Percentiles rank a stretch among this genome's conserved stretches.
Evolutionary conservation across 2,329 filamentous ascomycete species (phyloP).

Genomic region (Cladosporium sp.): DNA sequence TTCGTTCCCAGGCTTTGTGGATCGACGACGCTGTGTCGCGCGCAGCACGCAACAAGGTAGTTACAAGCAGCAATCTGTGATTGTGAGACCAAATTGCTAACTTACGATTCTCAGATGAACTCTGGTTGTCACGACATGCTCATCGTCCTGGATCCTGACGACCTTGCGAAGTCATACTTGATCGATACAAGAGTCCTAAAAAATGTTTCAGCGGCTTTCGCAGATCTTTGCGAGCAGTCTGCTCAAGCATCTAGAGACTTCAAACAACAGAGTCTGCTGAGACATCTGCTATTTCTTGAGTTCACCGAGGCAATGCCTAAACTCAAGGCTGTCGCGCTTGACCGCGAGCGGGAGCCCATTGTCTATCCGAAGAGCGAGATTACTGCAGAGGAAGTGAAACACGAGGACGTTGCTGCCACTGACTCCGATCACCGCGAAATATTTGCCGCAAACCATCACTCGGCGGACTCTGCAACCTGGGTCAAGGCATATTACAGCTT

Average conservation of each 20-base stretch:
- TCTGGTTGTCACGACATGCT: not conserved
- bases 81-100: too few relatives aligned
- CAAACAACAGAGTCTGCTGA: not conserved
- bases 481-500: conserved; percentile 19
- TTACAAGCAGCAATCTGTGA: too few relatives aligned
- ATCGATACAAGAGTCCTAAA: not conserved
- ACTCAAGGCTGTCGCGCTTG: not conserved
- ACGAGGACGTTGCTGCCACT: not conserved
- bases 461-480: conserved; percentile 11
- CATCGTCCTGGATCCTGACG: conserved; percentile 6
- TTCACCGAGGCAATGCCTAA: not conserved
- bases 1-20: not conserved
- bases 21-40: not conserved
- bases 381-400: not conserved
- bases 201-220: not conserved
- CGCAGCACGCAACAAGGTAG: not conserved
- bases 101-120: too few relatives aligned
- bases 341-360: not conserved
- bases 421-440: not conserved
- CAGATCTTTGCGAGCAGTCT: not conserved
- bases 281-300: not conserved
- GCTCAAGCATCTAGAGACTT: not conserved
- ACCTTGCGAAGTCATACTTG: conserved; percentile 8
- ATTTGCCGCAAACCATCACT: not conserved
- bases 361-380: not conserved